Evolutionary conservation across 2,329 filamentous ascomycete genomes (phyloP).

Genomic region (Fusarium brachygibbosum): DNA sequence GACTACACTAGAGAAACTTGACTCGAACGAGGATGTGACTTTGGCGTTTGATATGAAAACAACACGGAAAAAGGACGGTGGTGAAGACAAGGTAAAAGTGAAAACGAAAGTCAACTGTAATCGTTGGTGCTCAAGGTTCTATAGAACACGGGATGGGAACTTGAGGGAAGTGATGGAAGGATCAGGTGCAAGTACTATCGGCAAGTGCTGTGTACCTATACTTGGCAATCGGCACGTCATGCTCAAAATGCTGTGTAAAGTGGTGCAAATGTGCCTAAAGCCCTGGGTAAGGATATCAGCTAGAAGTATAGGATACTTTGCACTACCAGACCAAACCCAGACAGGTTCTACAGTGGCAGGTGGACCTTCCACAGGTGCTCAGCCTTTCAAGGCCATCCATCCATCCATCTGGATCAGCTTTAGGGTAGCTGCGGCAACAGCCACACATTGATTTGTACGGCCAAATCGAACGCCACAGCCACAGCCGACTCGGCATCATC

Average conservation of each 20-base stretch:
- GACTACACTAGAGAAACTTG: slow-evolving; percentile 1
- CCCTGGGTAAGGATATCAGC: neutral
- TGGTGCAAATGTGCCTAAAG: slow-evolving; percentile 10
- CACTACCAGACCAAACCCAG: slow-evolving; percentile 12
- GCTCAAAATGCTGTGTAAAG: slow-evolving; percentile 13
- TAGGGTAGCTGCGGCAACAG: slow-evolving; percentile 23
- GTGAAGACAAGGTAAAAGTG: neutral
- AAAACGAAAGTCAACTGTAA: slow-evolving; percentile 11
- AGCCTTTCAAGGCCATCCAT: too few species aligned
- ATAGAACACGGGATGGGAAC: slow-evolving; percentile 19
- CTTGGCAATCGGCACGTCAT: slow-evolving; percentile 36
- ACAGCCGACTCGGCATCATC: slow-evolving; percentile 46
- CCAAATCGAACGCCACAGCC: slow-evolving; percentile 15
- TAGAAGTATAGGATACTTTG: slow-evolving; percentile 38
- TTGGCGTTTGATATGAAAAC: slow-evolving; percentile 3
- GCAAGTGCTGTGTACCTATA: slow-evolving; percentile 30
- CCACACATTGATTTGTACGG: slow-evolving; percentile 21
- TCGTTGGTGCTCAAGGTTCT: slow-evolving; percentile 20
- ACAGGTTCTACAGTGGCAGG: slow-evolving; percentile 2
- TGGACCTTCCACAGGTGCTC: neutral
- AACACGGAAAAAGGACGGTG: neutral
- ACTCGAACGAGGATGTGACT: neutral
- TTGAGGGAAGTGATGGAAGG: slow-evolving; percentile 9
- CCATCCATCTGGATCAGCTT: slow-evolving; percentile 8
- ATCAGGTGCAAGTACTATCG: slow-evolving; percentile 22